Evolutionary conservation across 2,329 filamentous ascomycete genomes (phyloP).

Genomic region (Shiraia sp.): DNA sequence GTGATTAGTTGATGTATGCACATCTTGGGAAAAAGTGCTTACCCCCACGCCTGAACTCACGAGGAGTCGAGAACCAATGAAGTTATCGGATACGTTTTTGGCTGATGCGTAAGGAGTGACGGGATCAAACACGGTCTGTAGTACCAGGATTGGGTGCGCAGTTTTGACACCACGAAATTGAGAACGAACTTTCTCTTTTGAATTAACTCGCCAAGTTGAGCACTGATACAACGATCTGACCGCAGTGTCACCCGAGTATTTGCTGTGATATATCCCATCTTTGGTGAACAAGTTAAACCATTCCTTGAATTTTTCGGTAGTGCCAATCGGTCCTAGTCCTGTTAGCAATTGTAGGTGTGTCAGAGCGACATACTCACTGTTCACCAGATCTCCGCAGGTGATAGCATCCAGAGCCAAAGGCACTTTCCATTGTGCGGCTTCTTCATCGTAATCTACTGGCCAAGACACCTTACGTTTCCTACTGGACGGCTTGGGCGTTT

Average conservation of each 20-base stretch:
- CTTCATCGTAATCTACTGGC: too few relatives aligned
- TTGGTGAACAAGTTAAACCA: background rate
- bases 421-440: too few relatives aligned
- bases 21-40: too few relatives aligned
- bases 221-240: slow-evolving; percentile 1
- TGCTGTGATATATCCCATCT: background rate
- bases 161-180: slow-evolving; percentile 9
- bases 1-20: too few relatives aligned
- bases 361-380: background rate
- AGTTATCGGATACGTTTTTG: slow-evolving; percentile 1
- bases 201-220: slow-evolving; percentile 6
- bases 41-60: slow-evolving; percentile 1
- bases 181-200: slow-evolving; percentile 7
- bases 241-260: slow-evolving; percentile 1
- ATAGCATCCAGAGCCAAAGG: too few relatives aligned
- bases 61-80: background rate
- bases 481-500: too few relatives aligned
- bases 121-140: slow-evolving; percentile 4
- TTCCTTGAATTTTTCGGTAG: slow-evolving; percentile 1
- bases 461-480: too few relatives aligned
- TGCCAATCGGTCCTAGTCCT: background rate
- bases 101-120: slow-evolving; percentile 4
- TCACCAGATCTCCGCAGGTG: background rate
- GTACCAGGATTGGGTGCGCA: slow-evolving; percentile 9
- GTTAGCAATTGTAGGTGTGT: slow-evolving; percentile 2